Evolutionary conservation across 1,139 yeast genomes (phyloP), one percentile per base, ranked within the genome.

Genomic region (Geotrichum macrosporum): DNA sequence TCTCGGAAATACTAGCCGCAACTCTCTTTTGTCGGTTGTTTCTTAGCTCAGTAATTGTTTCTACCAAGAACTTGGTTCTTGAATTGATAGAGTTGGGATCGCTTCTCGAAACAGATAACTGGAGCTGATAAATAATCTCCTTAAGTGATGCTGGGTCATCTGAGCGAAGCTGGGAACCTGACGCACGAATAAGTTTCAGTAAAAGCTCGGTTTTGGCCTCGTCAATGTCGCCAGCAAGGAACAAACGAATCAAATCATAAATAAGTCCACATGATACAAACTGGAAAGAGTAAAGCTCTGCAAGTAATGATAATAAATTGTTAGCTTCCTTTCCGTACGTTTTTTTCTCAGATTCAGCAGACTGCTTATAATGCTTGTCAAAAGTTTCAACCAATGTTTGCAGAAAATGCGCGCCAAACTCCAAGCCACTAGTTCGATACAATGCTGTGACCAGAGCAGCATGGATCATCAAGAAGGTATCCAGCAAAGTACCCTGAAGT

Each of bases 101-200:
- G 10, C 63, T 58, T 38, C 66, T 66, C 5, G 72, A 63, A 3
- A 73, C 72, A 12, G 73, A 69, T 35, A 71, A 72, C 50, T 83
- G 80, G 47, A 87, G 66, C 29, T 69, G 68, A 2, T 76, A 52
- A 6, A 89, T 79, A 47, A 92, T 88, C 42, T 86, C 94, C 58
- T 83, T 88, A 47, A 94, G 71, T 0, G 96, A 82, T 5, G 77
- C 67, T 1, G 97, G 95, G 63, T 92, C 98, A 61, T 94, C 98
- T 2, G 85, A 70, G 58, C 98, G 77, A 66, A 94, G 77, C 60
- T 86, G 88, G 15, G 81, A 76, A 37, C 98, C 99, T 4, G 89
- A 78, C 34, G 78, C 79, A 44, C 84, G 76, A 19, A 92, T 72
- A 20, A 92, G 71, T 54, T 82, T 76, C 45, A 92, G 70, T 45